Evolutionary conservation across 2,329 filamentous ascomycete species (phyloP).

Genomic region (Phialophora tarda): DNA sequence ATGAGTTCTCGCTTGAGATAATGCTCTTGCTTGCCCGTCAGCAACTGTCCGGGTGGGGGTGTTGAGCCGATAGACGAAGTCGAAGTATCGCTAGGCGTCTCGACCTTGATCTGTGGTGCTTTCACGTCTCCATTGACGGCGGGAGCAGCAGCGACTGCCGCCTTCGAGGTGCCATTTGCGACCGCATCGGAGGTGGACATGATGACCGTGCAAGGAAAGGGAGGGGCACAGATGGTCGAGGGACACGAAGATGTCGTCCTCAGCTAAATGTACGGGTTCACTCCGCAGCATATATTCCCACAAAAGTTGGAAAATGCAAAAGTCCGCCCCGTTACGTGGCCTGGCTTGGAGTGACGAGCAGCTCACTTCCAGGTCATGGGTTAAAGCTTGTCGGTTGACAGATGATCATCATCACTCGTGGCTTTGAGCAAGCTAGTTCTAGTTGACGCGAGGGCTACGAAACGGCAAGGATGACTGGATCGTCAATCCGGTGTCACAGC

Average conservation of each 20-base stretch:
- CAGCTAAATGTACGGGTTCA: not conserved
- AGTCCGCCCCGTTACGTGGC: slow-evolving; percentile 22
- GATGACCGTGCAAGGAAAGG: not conserved
- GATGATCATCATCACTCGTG: slow-evolving; percentile 18
- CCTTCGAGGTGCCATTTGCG: slow-evolving; percentile 11
- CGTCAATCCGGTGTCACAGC: slow-evolving; percentile 11
- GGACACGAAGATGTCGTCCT: slow-evolving; percentile 7
- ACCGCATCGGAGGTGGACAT: slow-evolving; percentile 12
- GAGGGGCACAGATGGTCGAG: not conserved
- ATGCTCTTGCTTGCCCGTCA: slow-evolving; percentile 98
- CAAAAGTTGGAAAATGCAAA: slow-evolving; percentile 9
- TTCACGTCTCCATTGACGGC: slow-evolving; percentile 25
- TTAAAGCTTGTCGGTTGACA: slow-evolving; percentile 1
- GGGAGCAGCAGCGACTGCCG: slow-evolving; percentile 9
- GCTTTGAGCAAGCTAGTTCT: slow-evolving; percentile 3
- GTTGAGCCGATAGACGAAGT: slow-evolving; percentile 22
- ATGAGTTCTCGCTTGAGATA: slow-evolving; percentile 97
- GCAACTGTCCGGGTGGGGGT: slow-evolving; percentile 62
- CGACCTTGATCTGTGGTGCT: slow-evolving; percentile 21
- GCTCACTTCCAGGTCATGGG: slow-evolving; percentile 15
- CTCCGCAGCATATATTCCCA: slow-evolving; percentile 10
- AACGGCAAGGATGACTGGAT: slow-evolving; percentile 13
- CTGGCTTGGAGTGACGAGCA: slow-evolving; percentile 17
- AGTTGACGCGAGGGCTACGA: slow-evolving; percentile 7
- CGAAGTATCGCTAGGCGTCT: not conserved